A percentile compares a stretch with the other conserved stretches of the same genome.
phyloP scores from a whole-genome alignment of 2,329 filamentous ascomycete species.

The Rugonectria rugulosa region DNA sequence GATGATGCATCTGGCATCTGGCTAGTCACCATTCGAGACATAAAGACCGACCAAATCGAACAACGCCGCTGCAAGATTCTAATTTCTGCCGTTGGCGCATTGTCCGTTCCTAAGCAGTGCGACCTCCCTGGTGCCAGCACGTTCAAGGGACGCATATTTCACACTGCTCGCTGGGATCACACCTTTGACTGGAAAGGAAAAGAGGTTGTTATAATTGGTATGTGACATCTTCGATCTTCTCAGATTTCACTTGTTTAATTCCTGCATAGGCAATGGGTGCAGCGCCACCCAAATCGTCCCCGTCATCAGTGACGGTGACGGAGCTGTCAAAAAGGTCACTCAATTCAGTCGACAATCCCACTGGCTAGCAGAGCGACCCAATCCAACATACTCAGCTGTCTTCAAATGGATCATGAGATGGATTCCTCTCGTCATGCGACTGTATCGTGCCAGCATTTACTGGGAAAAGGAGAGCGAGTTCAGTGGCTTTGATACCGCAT shows the following conservation, averaged over 20 bases:
- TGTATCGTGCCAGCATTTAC: constrained; percentile 32
- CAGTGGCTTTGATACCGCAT: constrained; percentile 28
- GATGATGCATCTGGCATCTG: constrained; percentile 29
- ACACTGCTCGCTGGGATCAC: constrained; percentile 39
- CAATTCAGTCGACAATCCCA: constrained; percentile 61
- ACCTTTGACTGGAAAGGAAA: constrained; percentile 36
- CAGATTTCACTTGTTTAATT: background rate
- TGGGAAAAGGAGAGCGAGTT: constrained; percentile 34
- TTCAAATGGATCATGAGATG: constrained; percentile 38
- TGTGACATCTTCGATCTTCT: background rate
- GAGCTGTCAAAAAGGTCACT: constrained; percentile 47
- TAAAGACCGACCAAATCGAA: constrained; percentile 1
- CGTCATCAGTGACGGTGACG: constrained; percentile 26
- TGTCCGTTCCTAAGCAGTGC: constrained; percentile 33
- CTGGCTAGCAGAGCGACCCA: constrained; percentile 46
- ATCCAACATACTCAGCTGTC: constrained; percentile 29
- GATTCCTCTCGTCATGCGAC: constrained; percentile 31
- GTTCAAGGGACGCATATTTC: constrained; percentile 34
- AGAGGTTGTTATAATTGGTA: constrained; percentile 35
- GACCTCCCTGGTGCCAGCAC: constrained; percentile 27
- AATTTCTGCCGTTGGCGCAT: constrained; percentile 36
- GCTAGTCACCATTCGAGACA: constrained; percentile 26
- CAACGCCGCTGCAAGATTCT: constrained; percentile 26
- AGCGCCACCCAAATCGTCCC: constrained; percentile 39
- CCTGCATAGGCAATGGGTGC: constrained; percentile 34